These are phyloP conservation scores for Yueomyces sp. DNA, from an alignment of 805 yeast genomes.

Conservation along the genomic window DNA sequence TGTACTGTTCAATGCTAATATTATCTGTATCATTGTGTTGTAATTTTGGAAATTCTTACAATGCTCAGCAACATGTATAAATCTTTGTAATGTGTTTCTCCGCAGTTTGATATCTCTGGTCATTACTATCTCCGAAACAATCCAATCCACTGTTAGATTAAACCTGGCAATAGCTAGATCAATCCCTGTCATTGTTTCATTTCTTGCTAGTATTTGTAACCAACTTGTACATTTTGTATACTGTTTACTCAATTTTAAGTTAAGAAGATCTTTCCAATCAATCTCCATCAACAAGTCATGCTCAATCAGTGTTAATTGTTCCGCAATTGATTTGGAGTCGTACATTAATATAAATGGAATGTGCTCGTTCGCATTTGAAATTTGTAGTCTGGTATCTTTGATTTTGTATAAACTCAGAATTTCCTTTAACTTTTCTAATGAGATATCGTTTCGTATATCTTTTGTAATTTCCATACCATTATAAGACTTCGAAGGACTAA, in stretches of 20 bases:
- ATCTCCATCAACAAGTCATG: conserved; percentile 70
- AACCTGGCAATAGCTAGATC: conserved; percentile 75
- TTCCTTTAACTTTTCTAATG: conserved; percentile 12
- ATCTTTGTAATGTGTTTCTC: conserved; percentile 62
- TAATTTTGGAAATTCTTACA: conserved; percentile 65
- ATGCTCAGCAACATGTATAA: conserved; percentile 72
- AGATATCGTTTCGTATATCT: background rate
- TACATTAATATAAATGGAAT: conserved; percentile 71
- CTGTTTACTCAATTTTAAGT: conserved; percentile 57
- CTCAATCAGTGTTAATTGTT: conserved; percentile 80
- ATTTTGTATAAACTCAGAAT: conserved; percentile 14
- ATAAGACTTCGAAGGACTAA: too few species aligned
- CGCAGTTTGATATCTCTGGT: conserved; percentile 49
- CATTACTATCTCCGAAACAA: conserved; percentile 71
- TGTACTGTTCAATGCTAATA: conserved; percentile 63
- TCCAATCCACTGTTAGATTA: conserved; percentile 84
- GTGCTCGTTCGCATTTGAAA: conserved; percentile 37
- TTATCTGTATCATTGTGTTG: conserved; percentile 77
- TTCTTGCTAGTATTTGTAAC: conserved; percentile 59
- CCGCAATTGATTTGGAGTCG: conserved; percentile 52
- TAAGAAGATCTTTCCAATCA: conserved; percentile 85
- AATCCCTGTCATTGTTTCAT: conserved; percentile 51
- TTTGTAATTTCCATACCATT: too few species aligned
- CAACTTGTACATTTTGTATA: conserved; percentile 66
- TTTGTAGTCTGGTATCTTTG: conserved; percentile 14